Percentiles rank a stretch among this genome's conserved stretches.
Evolutionary conservation across 1,284 basidiomycete genomes (phyloP).

Genomic region (Golubevia pallescens): DNA sequence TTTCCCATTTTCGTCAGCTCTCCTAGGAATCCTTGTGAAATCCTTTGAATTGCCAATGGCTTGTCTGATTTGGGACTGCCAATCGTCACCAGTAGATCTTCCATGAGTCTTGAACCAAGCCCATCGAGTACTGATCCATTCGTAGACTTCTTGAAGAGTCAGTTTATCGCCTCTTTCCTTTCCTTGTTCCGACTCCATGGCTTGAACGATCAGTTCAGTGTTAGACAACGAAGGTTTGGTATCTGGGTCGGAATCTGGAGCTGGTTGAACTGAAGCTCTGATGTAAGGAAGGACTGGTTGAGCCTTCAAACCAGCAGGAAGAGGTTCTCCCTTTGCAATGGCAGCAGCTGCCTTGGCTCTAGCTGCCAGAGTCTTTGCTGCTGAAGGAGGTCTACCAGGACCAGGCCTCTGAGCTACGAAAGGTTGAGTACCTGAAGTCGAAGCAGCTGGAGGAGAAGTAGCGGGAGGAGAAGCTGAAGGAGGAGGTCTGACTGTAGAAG

Average conservation of each 20-base stretch:
- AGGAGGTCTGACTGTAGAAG: conserved; percentile 1
- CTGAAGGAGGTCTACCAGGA: background rate
- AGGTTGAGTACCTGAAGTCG: background rate
- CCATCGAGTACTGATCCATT: conserved; percentile 84
- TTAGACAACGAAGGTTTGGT: conserved; percentile 55
- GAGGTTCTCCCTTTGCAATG: background rate
- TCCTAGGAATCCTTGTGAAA: conserved; percentile 46
- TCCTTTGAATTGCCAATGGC: conserved; percentile 53
- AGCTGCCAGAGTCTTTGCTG: background rate
- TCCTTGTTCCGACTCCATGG: conserved; percentile 40
- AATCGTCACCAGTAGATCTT: conserved; percentile 49
- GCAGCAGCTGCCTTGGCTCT: background rate
- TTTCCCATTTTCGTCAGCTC: conserved; percentile 52
- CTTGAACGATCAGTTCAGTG: conserved; percentile 49
- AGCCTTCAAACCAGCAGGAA: background rate
- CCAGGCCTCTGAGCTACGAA: background rate
- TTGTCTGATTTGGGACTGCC: conserved; percentile 57
- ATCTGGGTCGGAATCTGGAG: conserved; percentile 13
- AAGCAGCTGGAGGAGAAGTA: background rate
- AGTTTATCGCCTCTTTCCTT: conserved; percentile 75
- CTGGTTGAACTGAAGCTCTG: background rate
- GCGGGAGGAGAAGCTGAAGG: background rate
- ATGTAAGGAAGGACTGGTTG: background rate
- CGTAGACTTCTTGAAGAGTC: conserved; percentile 87
- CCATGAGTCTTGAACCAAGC: conserved; percentile 76